These are phyloP conservation scores for Medakamo hakoo DNA, from an alignment of 139 green algal species.

Conservation along the genomic window DNA sequence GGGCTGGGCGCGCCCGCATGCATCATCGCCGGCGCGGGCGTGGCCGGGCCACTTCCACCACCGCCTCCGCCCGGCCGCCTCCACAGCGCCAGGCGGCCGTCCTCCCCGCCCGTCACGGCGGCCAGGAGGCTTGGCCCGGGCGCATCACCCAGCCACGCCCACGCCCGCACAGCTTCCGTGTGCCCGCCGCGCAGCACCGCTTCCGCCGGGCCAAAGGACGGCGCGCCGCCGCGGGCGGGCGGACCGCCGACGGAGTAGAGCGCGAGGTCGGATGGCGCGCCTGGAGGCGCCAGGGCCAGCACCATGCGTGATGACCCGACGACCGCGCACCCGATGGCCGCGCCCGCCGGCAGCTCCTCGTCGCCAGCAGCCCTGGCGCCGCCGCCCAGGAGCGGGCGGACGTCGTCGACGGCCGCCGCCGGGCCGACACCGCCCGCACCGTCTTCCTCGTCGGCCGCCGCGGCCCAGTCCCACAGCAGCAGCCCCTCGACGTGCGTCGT, in stretches of 20 bases:
- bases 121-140: neutral
- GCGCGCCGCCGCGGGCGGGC: no score
- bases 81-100: neutral
- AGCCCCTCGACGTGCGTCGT: neutral
- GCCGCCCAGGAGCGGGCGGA: neutral
- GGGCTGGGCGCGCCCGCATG: no score
- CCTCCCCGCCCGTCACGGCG: neutral
- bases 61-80: no score
- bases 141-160: neutral
- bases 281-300: neutral
- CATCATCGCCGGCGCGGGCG: no score
- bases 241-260: neutral
- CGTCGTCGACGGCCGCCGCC: neutral
- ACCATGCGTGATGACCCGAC: neutral
- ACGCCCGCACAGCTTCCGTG: neutral
- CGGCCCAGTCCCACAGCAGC: neutral
- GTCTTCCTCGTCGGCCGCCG: neutral
- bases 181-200: neutral
- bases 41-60: no score
- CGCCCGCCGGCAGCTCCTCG: no score
- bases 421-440: no score
- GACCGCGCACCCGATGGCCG: no score
- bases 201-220: neutral
- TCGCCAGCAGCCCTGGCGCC: no score
- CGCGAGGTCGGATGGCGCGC: neutral